Conservation (phyloP, 192 early-diverging fungal species). For the Anaeromyces robustus region DNA sequence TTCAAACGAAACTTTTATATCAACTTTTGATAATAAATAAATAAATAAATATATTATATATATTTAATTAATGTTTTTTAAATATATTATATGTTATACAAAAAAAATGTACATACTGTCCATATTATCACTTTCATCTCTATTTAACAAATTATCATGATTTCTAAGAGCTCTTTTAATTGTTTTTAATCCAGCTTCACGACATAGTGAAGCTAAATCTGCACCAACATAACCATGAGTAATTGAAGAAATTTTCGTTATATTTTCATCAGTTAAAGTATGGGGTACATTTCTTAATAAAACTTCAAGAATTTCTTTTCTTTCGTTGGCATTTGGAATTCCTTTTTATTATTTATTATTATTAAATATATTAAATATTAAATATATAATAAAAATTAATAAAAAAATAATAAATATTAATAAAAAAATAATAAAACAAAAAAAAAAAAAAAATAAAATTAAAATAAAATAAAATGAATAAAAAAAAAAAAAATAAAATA, state of each 20-base stretch:
- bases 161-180: constrained; percentile 32
- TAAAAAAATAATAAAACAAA: too few relatives aligned
- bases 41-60: background rate
- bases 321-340: constrained; percentile 54
- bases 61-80: too few relatives aligned
- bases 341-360: constrained; percentile 15
- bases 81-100: constrained; percentile 10
- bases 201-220: constrained; percentile 69
- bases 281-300: constrained; percentile 55
- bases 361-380: too few relatives aligned
- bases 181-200: constrained; percentile 72
- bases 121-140: background rate
- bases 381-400: background rate
- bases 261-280: constrained; percentile 33
- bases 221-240: constrained; percentile 97
- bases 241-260: constrained; percentile 36
- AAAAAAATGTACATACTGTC: constrained; percentile 12
- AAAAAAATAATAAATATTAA: background rate
- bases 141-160: background rate
- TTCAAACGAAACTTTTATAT: background rate
- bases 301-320: constrained; percentile 56
- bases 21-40: background rate
- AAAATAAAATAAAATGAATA: too few relatives aligned
- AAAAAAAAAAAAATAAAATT: too few relatives aligned
- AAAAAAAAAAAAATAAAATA: too few relatives aligned